Percentiles rank a stretch among this genome's conserved stretches.
Conservation (phyloP, 805 yeast species). For the Pichia pseudocactophila region DNA sequence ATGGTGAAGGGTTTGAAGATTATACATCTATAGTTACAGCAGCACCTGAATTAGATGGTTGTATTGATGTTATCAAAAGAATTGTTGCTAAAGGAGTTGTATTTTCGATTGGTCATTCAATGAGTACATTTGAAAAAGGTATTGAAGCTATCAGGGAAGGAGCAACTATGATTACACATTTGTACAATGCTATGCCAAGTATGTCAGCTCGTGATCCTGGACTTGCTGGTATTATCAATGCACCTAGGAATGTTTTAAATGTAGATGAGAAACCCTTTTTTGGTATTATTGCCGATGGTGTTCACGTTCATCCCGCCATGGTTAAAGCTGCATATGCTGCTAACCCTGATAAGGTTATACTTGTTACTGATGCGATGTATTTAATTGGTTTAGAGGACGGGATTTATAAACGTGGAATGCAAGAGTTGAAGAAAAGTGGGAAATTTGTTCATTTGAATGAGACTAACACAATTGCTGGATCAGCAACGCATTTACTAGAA, state of each 20-base stretch:
- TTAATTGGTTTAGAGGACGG: slow-evolving; percentile 51
- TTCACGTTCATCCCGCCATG: slow-evolving; percentile 50
- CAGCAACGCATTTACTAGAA: slow-evolving; percentile 46
- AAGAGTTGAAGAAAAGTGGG: slow-evolving; percentile 41
- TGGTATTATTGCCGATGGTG: slow-evolving; percentile 51
- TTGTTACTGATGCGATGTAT: slow-evolving; percentile 54
- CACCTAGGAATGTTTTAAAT: slow-evolving; percentile 10
- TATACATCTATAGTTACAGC: slow-evolving; percentile 34
- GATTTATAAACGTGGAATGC: slow-evolving; percentile 41
- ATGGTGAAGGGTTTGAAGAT: slow-evolving; percentile 9
- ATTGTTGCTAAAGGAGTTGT: slow-evolving; percentile 27
- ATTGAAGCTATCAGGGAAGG: slow-evolving; percentile 40
- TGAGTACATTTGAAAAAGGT: slow-evolving; percentile 27
- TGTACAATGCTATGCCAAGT: slow-evolving; percentile 53
- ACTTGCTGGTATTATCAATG: slow-evolving; percentile 39
- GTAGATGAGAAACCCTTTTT: slow-evolving; percentile 36
- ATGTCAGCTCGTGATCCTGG: slow-evolving; percentile 55
- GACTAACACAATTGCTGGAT: slow-evolving; percentile 52
- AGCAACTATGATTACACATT: slow-evolving; percentile 51
- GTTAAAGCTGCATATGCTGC: slow-evolving; percentile 41
- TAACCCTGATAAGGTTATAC: slow-evolving; percentile 42
- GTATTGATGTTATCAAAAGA: slow-evolving; percentile 32
- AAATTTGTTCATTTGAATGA: slow-evolving; percentile 39
- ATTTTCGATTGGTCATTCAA: slow-evolving; percentile 42
- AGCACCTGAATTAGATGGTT: slow-evolving; percentile 43